Conservation (phyloP, 805 yeast species). For the Tetrapisispora taiwanensis region DNA sequence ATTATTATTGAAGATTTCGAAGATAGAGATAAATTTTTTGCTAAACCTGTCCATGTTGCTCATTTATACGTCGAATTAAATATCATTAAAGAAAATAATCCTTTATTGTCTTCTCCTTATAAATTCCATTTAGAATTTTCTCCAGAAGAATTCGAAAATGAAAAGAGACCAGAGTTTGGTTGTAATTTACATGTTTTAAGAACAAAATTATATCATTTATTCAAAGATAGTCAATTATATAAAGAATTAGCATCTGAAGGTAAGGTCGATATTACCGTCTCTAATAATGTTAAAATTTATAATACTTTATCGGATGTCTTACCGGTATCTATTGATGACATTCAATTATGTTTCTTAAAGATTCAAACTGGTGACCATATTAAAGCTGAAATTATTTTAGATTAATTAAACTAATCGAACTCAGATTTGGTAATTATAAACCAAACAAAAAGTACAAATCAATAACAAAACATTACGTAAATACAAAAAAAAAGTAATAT, state of each 20-base stretch:
- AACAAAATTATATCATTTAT: slow-evolving; percentile 43
- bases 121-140: slow-evolving; percentile 67
- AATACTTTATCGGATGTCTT: slow-evolving; percentile 26
- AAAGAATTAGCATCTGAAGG: slow-evolving; percentile 11
- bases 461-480: no score
- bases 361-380: slow-evolving; percentile 45
- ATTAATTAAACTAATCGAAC: background rate
- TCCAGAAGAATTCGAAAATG: slow-evolving; percentile 62
- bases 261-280: slow-evolving; percentile 18
- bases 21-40: slow-evolving; percentile 54
- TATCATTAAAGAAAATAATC: slow-evolving; percentile 20
- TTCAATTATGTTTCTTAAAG: slow-evolving; percentile 41
- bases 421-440: no score
- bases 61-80: slow-evolving; percentile 52
- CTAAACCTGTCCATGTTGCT: slow-evolving; percentile 71
- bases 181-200: slow-evolving; percentile 57
- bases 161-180: slow-evolving; percentile 57
- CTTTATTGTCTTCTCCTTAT: slow-evolving; percentile 29
- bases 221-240: slow-evolving; percentile 36
- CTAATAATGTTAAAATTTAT: slow-evolving; percentile 30
- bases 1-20: slow-evolving; percentile 29
- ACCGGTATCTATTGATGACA: slow-evolving; percentile 31
- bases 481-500: no score
- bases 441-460: no score
- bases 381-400: slow-evolving; percentile 28